A percentile compares a stretch with the other conserved stretches of the same genome.
phyloP scores from a whole-genome alignment of 306 rosid species.

The Vigna unguiculata region DNA sequence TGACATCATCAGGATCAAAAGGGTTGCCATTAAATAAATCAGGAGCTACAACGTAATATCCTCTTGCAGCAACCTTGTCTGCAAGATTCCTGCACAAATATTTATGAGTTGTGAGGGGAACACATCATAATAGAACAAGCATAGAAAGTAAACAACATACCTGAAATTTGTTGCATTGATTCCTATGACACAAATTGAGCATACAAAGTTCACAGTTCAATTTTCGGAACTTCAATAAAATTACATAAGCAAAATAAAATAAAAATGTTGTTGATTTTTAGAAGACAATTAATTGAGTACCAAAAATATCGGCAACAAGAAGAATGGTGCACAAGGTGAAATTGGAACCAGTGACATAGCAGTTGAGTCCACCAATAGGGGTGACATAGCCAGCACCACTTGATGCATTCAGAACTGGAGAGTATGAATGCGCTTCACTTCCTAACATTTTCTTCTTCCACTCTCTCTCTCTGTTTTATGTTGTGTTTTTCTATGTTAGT shows the following conservation, averaged over 20 bases:
- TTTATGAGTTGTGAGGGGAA: not conserved
- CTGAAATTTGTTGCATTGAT: conserved; percentile 72
- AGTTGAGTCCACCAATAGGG: conserved; percentile 54
- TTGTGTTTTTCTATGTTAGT: not conserved
- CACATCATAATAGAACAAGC: not conserved
- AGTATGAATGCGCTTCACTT: conserved; percentile 56
- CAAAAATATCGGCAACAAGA: conserved; percentile 59
- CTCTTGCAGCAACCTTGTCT: conserved; percentile 72
- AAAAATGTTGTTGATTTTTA: too few relatives aligned
- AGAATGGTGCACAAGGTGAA: conserved; percentile 49
- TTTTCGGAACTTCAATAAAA: too few relatives aligned
- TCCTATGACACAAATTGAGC: conserved; percentile 55
- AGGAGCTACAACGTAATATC: conserved; percentile 68
- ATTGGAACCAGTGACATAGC: conserved; percentile 59
- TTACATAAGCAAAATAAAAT: not conserved
- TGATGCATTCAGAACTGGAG: conserved; percentile 55
- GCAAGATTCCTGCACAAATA: conserved; percentile 64
- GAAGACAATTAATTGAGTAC: conserved; percentile 36
- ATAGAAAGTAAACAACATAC: conserved; percentile 38
- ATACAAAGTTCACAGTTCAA: too few relatives aligned
- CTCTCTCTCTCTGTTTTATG: not conserved
- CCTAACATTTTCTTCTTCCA: conserved; percentile 52
- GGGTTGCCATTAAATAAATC: conserved; percentile 73
- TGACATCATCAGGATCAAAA: conserved; percentile 38
- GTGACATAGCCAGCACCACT: conserved; percentile 62